Percentiles rank a stretch among this genome's conserved stretches.
Evolutionary conservation across 2,329 filamentous ascomycete genomes (phyloP).

Genomic region (Neonectria ditissima): DNA sequence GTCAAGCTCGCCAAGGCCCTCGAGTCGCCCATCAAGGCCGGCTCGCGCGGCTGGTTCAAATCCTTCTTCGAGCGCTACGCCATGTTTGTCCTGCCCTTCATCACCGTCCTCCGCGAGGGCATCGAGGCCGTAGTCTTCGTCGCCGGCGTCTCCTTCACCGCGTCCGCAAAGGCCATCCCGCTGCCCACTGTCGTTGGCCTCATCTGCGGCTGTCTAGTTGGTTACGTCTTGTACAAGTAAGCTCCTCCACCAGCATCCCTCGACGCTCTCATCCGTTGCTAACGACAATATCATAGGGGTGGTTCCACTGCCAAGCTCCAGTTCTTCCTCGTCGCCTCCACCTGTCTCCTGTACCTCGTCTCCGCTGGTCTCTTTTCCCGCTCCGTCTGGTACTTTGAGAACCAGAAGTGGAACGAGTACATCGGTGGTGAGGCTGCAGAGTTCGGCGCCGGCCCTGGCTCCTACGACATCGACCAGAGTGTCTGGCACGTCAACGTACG

Average conservation of each 20-base stretch:
- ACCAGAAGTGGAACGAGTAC: slow-evolving; percentile 74
- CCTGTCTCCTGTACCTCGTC: slow-evolving; percentile 86
- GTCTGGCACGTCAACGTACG: slow-evolving; percentile 86
- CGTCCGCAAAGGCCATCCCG: slow-evolving; percentile 81
- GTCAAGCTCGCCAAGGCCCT: slow-evolving; percentile 81
- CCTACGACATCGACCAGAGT: slow-evolving; percentile 81
- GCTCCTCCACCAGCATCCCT: slow-evolving; percentile 42
- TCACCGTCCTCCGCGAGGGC: slow-evolving; percentile 88
- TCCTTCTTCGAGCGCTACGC: slow-evolving; percentile 80
- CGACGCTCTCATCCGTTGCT: neutral
- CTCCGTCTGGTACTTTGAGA: slow-evolving; percentile 80
- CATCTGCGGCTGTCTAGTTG: slow-evolving; percentile 72
- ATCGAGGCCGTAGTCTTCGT: slow-evolving; percentile 90
- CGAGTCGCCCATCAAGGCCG: slow-evolving; percentile 61
- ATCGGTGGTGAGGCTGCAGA: slow-evolving; percentile 69
- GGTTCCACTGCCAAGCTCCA: slow-evolving; percentile 64
- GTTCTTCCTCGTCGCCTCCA: slow-evolving; percentile 83
- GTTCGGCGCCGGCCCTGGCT: slow-evolving; percentile 72
- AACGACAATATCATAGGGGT: slow-evolving; percentile 47
- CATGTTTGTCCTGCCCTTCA: slow-evolving; percentile 88
- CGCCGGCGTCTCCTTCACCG: slow-evolving; percentile 82
- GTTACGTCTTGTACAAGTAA: slow-evolving; percentile 83
- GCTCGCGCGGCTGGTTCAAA: slow-evolving; percentile 63
- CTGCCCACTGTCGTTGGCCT: slow-evolving; percentile 81
- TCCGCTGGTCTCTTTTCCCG: slow-evolving; percentile 85